A percentile compares a stretch with the other conserved stretches of the same genome.
These are phyloP conservation scores for Pseudonitzschia pungens DNA, from an alignment of 108 stramenopile genomes.

Conservation along the genomic window DNA sequence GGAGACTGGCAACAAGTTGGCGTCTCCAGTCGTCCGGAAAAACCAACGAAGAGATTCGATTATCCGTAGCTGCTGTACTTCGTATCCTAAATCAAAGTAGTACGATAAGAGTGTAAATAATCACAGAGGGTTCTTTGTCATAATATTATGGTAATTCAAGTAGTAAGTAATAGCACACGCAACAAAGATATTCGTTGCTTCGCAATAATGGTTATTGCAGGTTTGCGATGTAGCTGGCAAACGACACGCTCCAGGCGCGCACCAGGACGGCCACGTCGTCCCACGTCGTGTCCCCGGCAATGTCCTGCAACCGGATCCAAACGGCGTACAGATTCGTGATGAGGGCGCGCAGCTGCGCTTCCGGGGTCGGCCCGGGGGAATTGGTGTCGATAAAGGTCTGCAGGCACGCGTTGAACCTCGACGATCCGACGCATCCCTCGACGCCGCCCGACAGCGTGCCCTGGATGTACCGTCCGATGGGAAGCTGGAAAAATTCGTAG, in stretches of 20 bases:
- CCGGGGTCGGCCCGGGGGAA: constrained; percentile 46
- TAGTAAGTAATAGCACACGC: too few relatives aligned
- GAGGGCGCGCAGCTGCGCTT: constrained; percentile 56
- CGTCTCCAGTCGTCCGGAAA: too few relatives aligned
- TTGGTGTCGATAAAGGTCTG: constrained; percentile 65
- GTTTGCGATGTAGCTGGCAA: constrained; percentile 11
- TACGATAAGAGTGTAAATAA: too few relatives aligned
- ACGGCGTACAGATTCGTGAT: constrained; percentile 35
- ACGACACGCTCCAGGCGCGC: constrained; percentile 20
- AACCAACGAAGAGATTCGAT: too few relatives aligned
- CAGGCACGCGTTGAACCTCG: constrained; percentile 56
- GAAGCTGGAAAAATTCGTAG: constrained; percentile 59
- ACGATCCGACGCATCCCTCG: constrained; percentile 63
- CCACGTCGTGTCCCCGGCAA: constrained; percentile 20
- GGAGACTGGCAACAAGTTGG: too few relatives aligned
- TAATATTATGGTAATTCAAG: too few relatives aligned
- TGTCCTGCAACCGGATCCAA: constrained; percentile 21
- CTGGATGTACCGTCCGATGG: constrained; percentile 44
- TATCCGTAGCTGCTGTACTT: too few relatives aligned
- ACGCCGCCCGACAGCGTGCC: constrained; percentile 63
- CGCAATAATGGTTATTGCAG: not conserved
- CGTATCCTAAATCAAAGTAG: too few relatives aligned
- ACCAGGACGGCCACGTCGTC: constrained; percentile 19
- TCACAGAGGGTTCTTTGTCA: too few relatives aligned
- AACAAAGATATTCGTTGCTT: too few relatives aligned